phyloP scores from a whole-genome alignment of 1,284 basidiomycete genomes.

The Sporisorium exsertum region DNA sequence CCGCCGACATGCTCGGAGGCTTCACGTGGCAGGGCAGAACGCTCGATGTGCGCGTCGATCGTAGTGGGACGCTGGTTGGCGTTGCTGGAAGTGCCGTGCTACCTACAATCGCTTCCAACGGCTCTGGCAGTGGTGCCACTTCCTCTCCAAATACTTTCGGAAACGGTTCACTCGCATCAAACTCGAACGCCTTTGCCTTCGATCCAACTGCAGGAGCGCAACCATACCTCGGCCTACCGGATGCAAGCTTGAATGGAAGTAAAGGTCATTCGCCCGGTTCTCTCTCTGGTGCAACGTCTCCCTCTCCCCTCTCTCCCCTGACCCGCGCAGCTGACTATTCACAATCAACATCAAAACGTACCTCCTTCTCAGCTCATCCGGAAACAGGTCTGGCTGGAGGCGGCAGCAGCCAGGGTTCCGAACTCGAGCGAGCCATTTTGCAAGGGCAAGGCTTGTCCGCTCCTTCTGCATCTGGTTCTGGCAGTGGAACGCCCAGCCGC shows the following conservation, averaged over 20 bases:
- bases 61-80: conserved; percentile 55
- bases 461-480: conserved; percentile 13
- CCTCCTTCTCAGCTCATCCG: conserved; percentile 26
- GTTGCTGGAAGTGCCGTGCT: conserved; percentile 42
- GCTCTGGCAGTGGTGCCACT: background rate
- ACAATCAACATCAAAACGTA: conserved; percentile 11
- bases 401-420: conserved; percentile 9
- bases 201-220: conserved; percentile 10
- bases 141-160: conserved; percentile 3
- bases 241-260: conserved; percentile 4
- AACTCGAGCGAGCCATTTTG: conserved; percentile 38
- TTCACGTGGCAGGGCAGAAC: conserved; percentile 68
- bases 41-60: conserved; percentile 63
- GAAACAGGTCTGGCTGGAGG: conserved; percentile 12
- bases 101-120: conserved; percentile 17
- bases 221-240: conserved; percentile 31
- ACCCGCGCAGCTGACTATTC: conserved; percentile 13
- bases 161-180: conserved; percentile 5
- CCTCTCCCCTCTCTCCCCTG: conserved; percentile 17
- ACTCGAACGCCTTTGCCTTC: background rate
- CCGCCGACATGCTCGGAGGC: conserved; percentile 70
- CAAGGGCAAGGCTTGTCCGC: conserved; percentile 13
- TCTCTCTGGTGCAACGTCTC: conserved; percentile 26
- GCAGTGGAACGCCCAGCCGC: conserved; percentile 19
- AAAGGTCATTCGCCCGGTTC: conserved; percentile 11